These are phyloP conservation scores for Taiozyma sp. DNA, from an alignment of 1,139 yeast species.

Conservation along the genomic window DNA sequence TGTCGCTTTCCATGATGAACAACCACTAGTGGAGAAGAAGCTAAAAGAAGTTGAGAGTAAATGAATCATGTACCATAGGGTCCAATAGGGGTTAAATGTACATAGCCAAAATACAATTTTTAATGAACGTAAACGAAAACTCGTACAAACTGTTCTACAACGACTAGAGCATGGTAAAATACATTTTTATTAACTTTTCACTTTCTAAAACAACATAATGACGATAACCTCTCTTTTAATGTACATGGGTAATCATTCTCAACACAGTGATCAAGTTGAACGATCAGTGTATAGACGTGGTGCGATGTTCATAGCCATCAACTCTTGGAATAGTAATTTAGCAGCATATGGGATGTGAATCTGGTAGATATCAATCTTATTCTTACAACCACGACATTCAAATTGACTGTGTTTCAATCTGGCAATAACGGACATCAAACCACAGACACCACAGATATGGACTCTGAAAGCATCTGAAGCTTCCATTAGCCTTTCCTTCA, in stretches of 20 bases:
- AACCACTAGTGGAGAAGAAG: constrained; percentile 42
- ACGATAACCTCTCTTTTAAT: background rate
- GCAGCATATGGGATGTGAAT: constrained; percentile 98
- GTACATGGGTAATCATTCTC: background rate
- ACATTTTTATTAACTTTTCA: background rate
- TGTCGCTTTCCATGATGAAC: constrained; percentile 83
- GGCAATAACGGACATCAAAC: constrained; percentile 96
- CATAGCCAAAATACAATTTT: constrained; percentile 1
- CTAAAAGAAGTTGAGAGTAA: constrained; percentile 27
- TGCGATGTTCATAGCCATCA: constrained; percentile 97
- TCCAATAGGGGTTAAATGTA: background rate
- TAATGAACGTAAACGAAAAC: background rate
- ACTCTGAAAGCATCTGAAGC: constrained; percentile 99
- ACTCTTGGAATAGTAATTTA: constrained; percentile 91
- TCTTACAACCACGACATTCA: constrained; percentile 97
- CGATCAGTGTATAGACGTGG: constrained; percentile 78
- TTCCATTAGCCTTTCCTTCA: constrained; percentile 97
- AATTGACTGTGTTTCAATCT: constrained; percentile 95
- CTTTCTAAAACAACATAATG: background rate
- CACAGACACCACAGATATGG: constrained; percentile 97
- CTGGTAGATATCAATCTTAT: constrained; percentile 96
- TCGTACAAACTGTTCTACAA: background rate
- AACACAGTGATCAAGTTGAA: constrained; percentile 15
- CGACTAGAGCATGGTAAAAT: background rate
- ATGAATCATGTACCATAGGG: background rate